Conservation (phyloP, 1,284 basidiomycete species). For the Cerioporus squamosus region DNA sequence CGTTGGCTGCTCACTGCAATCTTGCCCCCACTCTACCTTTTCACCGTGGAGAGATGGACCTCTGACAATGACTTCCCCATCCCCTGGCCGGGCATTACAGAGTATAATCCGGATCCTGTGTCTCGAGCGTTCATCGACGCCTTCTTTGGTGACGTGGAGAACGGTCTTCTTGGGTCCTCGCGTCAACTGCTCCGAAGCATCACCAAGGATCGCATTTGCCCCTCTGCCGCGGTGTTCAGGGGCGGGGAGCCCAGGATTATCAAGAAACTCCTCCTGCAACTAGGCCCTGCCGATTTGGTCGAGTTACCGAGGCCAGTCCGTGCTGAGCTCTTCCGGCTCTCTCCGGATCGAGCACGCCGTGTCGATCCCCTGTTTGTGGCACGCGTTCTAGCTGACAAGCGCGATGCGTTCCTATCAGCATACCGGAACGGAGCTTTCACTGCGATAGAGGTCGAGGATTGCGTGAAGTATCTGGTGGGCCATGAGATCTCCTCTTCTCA, state of each 20-base stretch:
- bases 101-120: slow-evolving; percentile 18
- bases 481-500: not conserved
- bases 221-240: slow-evolving; percentile 11
- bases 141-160: slow-evolving; percentile 30
- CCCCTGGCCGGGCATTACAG: slow-evolving; percentile 21
- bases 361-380: not conserved
- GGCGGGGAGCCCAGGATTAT: not conserved
- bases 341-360: not conserved
- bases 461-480: no score
- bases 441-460: not conserved
- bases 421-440: not conserved
- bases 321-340: not conserved
- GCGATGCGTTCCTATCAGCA: not conserved
- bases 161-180: not conserved
- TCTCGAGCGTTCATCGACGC: slow-evolving; percentile 22
- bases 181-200: slow-evolving; percentile 14
- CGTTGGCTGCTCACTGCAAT: slow-evolving; percentile 42
- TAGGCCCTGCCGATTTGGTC: slow-evolving; percentile 6
- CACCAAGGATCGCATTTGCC: slow-evolving; percentile 21
- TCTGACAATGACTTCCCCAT: not conserved
- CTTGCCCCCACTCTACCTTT: slow-evolving; percentile 42
- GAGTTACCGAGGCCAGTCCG: not conserved
- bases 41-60: slow-evolving; percentile 38
- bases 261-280: not conserved
- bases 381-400: not conserved